phyloP scores from a whole-genome alignment of 2,329 filamentous ascomycete genomes.

The Blastomyces percursus region DNA sequence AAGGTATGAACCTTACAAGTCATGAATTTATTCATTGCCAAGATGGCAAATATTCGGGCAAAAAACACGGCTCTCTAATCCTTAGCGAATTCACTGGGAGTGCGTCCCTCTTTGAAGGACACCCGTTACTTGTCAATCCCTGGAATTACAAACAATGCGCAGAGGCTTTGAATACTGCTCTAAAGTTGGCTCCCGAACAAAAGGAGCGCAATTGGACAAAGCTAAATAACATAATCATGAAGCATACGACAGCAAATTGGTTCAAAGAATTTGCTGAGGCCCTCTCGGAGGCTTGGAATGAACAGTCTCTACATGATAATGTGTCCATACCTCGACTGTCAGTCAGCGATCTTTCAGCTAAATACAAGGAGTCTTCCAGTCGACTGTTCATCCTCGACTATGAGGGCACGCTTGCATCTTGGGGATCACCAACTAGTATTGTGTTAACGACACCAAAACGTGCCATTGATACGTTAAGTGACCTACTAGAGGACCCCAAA shows the following conservation, averaged over 20 bases:
- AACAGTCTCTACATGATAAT: constrained; percentile 75
- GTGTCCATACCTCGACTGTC: constrained; percentile 79
- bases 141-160: constrained; percentile 90
- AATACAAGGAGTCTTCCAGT: constrained; percentile 55
- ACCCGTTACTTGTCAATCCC: constrained; percentile 79
- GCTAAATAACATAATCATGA: constrained; percentile 61
- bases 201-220: constrained; percentile 63
- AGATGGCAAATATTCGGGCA: constrained; percentile 61
- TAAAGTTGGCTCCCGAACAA: constrained; percentile 69
- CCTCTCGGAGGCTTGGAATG: constrained; percentile 65
- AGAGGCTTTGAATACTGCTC: constrained; percentile 68
- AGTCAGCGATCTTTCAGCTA: constrained; percentile 49
- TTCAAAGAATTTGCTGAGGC: constrained; percentile 61
- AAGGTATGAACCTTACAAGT: constrained; percentile 94
- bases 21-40: constrained; percentile 93
- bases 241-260: constrained; percentile 80
- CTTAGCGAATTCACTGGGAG: constrained; percentile 93
- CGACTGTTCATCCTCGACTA: constrained; percentile 87
- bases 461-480: constrained; percentile 70
- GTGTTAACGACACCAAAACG: constrained; percentile 78
- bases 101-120: constrained; percentile 68
- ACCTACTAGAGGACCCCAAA: constrained; percentile 64
- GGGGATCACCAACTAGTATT: constrained; percentile 73
- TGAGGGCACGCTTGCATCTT: constrained; percentile 81
- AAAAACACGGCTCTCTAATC: constrained; percentile 80